Conservation (phyloP, 2,329 filamentous ascomycete species). For the Orbilia ellipsospora region DNA sequence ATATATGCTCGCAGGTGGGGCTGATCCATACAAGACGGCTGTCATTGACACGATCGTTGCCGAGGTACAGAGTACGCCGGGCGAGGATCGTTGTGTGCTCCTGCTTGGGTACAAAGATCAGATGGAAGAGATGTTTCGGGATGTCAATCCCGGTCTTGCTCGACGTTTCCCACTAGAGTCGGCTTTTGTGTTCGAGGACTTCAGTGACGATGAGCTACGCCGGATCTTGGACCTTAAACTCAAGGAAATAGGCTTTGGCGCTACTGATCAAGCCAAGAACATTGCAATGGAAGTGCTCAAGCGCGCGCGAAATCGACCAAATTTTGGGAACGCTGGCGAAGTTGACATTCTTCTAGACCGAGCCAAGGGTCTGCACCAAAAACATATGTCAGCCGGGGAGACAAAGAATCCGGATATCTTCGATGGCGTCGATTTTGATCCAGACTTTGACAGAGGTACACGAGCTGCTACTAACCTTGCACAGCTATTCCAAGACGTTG, state of each 20-base stretch:
- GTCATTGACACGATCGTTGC: conserved; percentile 80
- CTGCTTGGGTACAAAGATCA: conserved; percentile 76
- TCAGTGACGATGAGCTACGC: conserved; percentile 69
- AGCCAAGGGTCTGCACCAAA: conserved; percentile 67
- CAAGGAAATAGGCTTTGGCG: conserved; percentile 67
- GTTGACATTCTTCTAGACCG: conserved; percentile 74
- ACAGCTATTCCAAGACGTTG: conserved; percentile 69
- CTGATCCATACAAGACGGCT: conserved; percentile 59
- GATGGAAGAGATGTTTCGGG: conserved; percentile 78
- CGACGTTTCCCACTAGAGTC: conserved; percentile 74
- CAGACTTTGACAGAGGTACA: conserved; percentile 65
- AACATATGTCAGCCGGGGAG: conserved; percentile 57
- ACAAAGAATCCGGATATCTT: conserved; percentile 57
- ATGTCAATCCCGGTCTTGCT: conserved; percentile 75
- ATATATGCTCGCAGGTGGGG: conserved; percentile 68
- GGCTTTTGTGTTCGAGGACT: conserved; percentile 77
- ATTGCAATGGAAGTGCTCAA: conserved; percentile 73
- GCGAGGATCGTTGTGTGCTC: conserved; percentile 78
- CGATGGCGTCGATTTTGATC: conserved; percentile 67
- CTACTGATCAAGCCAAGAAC: conserved; percentile 67
- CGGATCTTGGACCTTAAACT: conserved; percentile 74
- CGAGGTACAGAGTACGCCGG: conserved; percentile 75
- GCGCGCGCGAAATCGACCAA: conserved; percentile 71
- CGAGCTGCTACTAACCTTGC: conserved; percentile 69
- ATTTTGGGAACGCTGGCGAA: conserved; percentile 80